Evolutionary conservation across 2,329 filamentous ascomycete genomes (phyloP).

Genomic region (Botrytis byssoidea): DNA sequence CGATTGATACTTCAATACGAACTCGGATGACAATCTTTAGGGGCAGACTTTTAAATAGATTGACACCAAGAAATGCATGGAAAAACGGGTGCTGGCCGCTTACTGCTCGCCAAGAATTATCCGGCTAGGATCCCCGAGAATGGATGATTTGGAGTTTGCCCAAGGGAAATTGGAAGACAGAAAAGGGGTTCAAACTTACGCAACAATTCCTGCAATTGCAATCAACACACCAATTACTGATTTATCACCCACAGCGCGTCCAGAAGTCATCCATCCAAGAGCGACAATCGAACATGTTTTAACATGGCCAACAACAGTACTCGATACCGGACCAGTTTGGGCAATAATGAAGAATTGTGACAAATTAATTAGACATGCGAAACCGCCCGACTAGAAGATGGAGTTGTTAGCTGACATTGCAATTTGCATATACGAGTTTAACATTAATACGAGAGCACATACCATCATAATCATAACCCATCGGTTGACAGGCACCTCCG

Average conservation of each 20-base stretch:
- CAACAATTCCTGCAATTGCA: constrained; percentile 56
- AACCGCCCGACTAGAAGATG: constrained; percentile 54
- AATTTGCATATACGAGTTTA: constrained; percentile 24
- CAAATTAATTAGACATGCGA: constrained; percentile 65
- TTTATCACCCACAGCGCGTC: constrained; percentile 55
- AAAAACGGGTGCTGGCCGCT: not conserved
- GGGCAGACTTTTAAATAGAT: not conserved
- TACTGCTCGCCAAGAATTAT: constrained; percentile 4
- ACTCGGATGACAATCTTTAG: not conserved
- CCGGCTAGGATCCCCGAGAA: constrained; percentile 1
- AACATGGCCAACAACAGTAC: constrained; percentile 63
- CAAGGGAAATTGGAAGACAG: not conserved
- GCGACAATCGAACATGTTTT: constrained; percentile 67
- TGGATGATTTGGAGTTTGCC: not conserved
- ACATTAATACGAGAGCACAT: constrained; percentile 32
- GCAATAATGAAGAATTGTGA: constrained; percentile 63
- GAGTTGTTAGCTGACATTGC: constrained; percentile 25
- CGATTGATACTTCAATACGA: constrained; percentile 1
- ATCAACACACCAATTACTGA: constrained; percentile 54
- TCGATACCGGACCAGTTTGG: constrained; percentile 61
- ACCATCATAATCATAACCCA: constrained; percentile 62
- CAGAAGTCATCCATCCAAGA: constrained; percentile 58
- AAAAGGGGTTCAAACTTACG: constrained; percentile 43
- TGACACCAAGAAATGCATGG: not conserved
- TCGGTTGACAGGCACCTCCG: constrained; percentile 48